These are phyloP conservation scores for Naganishia liquefaciens DNA, from an alignment of 1,284 basidiomycete genomes.

Conservation along the genomic window DNA sequence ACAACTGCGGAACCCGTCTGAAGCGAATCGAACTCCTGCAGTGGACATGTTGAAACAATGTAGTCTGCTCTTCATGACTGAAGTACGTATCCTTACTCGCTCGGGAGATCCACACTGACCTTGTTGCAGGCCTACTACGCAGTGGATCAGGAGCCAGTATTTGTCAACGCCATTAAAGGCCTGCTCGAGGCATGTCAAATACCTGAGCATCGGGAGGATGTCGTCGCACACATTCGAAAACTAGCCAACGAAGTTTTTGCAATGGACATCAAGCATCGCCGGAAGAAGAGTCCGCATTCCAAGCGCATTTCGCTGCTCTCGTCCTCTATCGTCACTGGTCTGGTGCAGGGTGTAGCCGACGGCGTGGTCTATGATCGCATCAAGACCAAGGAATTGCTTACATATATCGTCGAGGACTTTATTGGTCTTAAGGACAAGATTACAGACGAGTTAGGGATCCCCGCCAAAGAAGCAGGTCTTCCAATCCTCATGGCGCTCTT, in stretches of 20 bases:
- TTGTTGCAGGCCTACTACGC: conserved; percentile 64
- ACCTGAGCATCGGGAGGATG: conserved; percentile 67
- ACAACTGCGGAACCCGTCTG: conserved; percentile 64
- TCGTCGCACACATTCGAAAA: conserved; percentile 65
- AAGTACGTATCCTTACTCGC: conserved; percentile 59
- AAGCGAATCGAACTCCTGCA: conserved; percentile 70
- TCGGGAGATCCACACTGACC: conserved; percentile 5
- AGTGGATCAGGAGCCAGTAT: conserved; percentile 73
- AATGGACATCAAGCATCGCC: conserved; percentile 57
- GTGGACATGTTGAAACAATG: conserved; percentile 77
- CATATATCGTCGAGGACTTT: conserved; percentile 68
- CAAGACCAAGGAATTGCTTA: conserved; percentile 59
- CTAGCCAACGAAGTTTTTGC: conserved; percentile 52
- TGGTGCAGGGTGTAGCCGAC: conserved; percentile 69
- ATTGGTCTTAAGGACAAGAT: conserved; percentile 59
- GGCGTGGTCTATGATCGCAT: conserved; percentile 65
- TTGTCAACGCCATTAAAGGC: conserved; percentile 70
- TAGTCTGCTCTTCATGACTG: conserved; percentile 70
- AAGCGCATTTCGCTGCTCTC: conserved; percentile 57
- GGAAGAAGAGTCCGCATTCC: conserved; percentile 24
- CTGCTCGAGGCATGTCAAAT: conserved; percentile 76
- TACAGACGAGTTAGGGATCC: conserved; percentile 45
- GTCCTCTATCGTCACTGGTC: conserved; percentile 73
- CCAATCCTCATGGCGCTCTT: conserved; percentile 73
- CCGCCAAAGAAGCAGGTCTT: conserved; percentile 44